phyloP scores from a whole-genome alignment of 108 stramenopile genomes.

The Cyclotella baltica region DNA sequence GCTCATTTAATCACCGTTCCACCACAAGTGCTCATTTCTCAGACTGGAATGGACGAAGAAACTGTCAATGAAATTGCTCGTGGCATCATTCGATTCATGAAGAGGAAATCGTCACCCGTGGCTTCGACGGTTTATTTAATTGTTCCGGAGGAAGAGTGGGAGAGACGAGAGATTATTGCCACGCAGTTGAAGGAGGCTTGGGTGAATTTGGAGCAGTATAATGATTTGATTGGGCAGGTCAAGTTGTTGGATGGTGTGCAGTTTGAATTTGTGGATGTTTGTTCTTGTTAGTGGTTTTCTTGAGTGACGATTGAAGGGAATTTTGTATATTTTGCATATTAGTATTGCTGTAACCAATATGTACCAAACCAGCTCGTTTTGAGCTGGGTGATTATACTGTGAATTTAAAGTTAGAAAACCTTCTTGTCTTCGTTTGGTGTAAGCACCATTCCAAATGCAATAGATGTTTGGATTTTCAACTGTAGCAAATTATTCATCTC shows the following conservation, averaged over 20 bases:
- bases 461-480: too few species aligned
- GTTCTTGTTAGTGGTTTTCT: too few species aligned
- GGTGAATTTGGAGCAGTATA: constrained; percentile 41
- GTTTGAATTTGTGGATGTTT: constrained; percentile 43
- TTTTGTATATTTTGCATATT: too few species aligned
- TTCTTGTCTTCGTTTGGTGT: too few species aligned
- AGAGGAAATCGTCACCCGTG: constrained; percentile 21
- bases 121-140: constrained; percentile 20
- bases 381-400: too few species aligned
- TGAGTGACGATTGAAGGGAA: too few species aligned
- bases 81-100: constrained; percentile 27
- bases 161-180: constrained; percentile 9
- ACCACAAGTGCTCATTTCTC: neutral
- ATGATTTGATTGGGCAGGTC: constrained; percentile 47
- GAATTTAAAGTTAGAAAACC: too few species aligned
- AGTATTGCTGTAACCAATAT: too few species aligned
- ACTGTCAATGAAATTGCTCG: constrained; percentile 44
- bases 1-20: constrained; percentile 52
- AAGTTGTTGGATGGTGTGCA: constrained; percentile 28
- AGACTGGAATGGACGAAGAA: constrained; percentile 29
- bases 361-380: too few species aligned
- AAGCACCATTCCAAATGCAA: too few species aligned
- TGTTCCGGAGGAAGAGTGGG: constrained; percentile 9
- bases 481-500: too few species aligned
- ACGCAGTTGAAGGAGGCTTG: constrained; percentile 23